Base-by-base conservation (phyloP, 2,329 filamentous ascomycete genomes). In the Fusarium luffae region DNA sequence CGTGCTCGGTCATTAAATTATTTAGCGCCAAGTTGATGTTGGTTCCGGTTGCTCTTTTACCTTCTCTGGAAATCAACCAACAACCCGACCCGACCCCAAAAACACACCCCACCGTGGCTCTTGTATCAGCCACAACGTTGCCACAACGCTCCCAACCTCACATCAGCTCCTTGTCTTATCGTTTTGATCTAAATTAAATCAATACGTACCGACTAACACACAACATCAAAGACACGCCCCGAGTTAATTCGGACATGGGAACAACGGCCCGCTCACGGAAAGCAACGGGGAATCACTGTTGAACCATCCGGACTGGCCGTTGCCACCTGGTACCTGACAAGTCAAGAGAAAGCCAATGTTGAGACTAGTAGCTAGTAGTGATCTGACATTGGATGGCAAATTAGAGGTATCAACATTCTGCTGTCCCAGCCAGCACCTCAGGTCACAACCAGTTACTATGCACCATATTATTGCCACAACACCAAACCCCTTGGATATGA, bases 71-170 rank as follows among this genome's bases (percentile, higher is more conserved):
- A 30, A 37, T n/a, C 18, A 37, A 37, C 34, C 34, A 37, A n/a
- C 34, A 37, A 37, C 12, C 28, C 11, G 27, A 28, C 27, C 16
- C 32, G 27, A 28, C 27, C 16, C 32, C 18, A 18, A 37, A 37
- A 34, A 28, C 42, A 25, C 34, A 57, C 59, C 43, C 60, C 42
- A 19, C 47, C 47, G 27, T 47, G 14, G 34, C 43, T 41, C 25
- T 27, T 23, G 9, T 14, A 32, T 58, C 59, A 62, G 59, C 59
- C 59, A 62, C 59, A 61, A 47, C 40, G 37, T 59, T 34, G 59
- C 59, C 59, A 61, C 59, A 62, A 41, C n/a, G 16, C 23, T 54
- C 12, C 47, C 44, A 68, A 68, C 63, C 23, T 68, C 59, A 68
- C 63, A 21, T 68, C 54, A 54, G 49, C 46, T 55, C 44, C 54